Base-by-base conservation (phyloP, 2,329 filamentous ascomycete species). In the Nigrospora oryzae region DNA sequence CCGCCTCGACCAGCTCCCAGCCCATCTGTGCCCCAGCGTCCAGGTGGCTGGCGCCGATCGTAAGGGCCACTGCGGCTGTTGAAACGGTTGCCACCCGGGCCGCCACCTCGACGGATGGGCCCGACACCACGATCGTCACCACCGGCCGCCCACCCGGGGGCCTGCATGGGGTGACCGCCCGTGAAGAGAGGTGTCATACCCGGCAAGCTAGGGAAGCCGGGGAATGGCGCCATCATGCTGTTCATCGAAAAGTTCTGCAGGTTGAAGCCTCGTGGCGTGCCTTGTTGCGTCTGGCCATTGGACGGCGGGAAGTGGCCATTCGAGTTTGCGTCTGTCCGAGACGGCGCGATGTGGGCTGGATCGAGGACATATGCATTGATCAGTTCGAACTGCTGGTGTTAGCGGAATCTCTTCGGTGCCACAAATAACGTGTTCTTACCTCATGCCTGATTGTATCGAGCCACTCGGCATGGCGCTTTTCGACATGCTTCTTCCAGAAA, bases 401-500 rank as follows among this genome's bases (percentile, higher is more conserved):
- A 74, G 66, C 46, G 36, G 35, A 49, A 44, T 3, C 33, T 42
- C 36, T 30, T 17, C 7, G 23, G 23, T 7, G 23, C 23, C 23
- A 7, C 23, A 28, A 2, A 28, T 7, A 10, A 7, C 12, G 5
- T 15, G 12, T 33, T 72, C 82, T 72, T 73, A 95, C 90, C 70
- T 96, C 91, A 60, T 84, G 82, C 62, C 84, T 85, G 52, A 96
- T 70, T 43, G 71, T 77, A 32, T 90, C 84, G 38, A 86, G 76
- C 86, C 90, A 98, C 44, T 97, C 91, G 0, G 78, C 63, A 63
- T 98, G 93, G 46, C 94, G 83, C 70, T 98, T 98, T 67, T 97
- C 91, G 14, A 97, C 84, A 58, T 98, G 93, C 72, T 98, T 98
- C 58, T 83, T 84, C 91, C 94, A 98, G 63, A 98, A 98, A 56